Evolutionary conservation across 148 eudicot species (phyloP).

Genomic region (Fagopyrum tataricum): DNA sequence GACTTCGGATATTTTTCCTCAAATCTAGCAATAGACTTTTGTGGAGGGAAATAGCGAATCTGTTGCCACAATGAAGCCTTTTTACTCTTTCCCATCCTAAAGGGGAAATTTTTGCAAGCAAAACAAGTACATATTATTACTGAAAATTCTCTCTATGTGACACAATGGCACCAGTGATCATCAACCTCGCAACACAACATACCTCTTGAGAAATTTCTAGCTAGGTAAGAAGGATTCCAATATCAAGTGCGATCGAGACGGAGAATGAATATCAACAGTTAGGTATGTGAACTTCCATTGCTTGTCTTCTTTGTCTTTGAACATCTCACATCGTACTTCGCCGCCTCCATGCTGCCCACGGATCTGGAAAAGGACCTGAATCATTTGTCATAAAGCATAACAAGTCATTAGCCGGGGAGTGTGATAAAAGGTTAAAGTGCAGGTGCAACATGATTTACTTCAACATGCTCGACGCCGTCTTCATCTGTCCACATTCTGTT

Average conservation of each 20-base stretch:
- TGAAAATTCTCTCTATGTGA: not conserved
- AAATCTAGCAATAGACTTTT: not conserved
- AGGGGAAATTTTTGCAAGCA: slow-evolving; percentile 1
- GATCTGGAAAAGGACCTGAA: slow-evolving; percentile 59
- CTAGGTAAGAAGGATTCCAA: slow-evolving; percentile 41
- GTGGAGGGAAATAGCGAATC: not conserved
- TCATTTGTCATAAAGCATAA: not conserved
- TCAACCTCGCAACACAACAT: not conserved
- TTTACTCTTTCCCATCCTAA: not conserved
- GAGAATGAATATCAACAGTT: slow-evolving; percentile 55
- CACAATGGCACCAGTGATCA: slow-evolving; percentile 7
- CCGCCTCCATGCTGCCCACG: slow-evolving; percentile 84
- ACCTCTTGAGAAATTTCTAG: slow-evolving; percentile 1
- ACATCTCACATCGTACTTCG: slow-evolving; percentile 71
- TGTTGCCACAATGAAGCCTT: not conserved
- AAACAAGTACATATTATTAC: not conserved
- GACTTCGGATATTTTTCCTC: not conserved
- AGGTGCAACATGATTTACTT: slow-evolving; percentile 31
- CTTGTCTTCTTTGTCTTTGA: slow-evolving; percentile 61
- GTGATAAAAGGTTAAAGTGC: not conserved
- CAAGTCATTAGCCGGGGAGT: not conserved
- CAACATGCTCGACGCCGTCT: slow-evolving; percentile 83
- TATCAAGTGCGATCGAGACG: slow-evolving; percentile 45
- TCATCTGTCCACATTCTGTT: slow-evolving; percentile 71
- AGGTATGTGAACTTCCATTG: slow-evolving; percentile 68